Base-by-base conservation (phyloP, 768 basidiomycete species). In the Auricularia sp. region DNA sequence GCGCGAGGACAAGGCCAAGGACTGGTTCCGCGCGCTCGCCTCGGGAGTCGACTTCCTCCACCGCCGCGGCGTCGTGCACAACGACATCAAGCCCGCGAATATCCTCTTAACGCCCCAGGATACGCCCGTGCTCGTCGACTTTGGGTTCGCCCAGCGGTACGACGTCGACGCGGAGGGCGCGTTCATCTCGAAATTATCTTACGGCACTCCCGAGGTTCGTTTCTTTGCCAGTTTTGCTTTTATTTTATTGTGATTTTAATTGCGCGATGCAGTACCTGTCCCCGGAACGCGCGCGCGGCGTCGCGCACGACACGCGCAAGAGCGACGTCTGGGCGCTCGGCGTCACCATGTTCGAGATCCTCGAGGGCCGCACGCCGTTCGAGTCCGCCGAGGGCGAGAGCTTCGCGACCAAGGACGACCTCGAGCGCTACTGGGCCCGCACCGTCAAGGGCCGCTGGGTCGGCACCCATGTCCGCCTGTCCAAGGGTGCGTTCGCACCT, bases 11-110 rank as follows among this genome's bases (percentile, higher is more conserved):
- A 84, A 85, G 68, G 92, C 93, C 14, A 84, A 83, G 62, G 79
- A 82, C 67, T 95, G 93, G 92, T 93, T 94, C 71, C 83, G 80
- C 59, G 87, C 83, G 62, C 85, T 96, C 11, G 80, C 93, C 34
- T 90, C 89, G 12, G 93, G 87, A 2, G 82, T 94, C 42, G 85
- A 88, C 67, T 93, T 91, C 70, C 81, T 96, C 3, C 93, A 96
- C 74, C 79, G 79, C 62, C 87, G 86, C 61, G 90, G 91, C 61
- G 86, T 93, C 44, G 90, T 91, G 0, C 93, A 95, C 73, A 96
- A 95, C 73, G 93, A 96, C 71, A 92, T 96, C 80, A 96, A 95
- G 70, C 93, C 93, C 1, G 91, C 93, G 16, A 99, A 99, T 71
- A 93, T 99, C 68, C 82, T 99, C 2, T 79, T 99, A 58, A 90